Conservation (phyloP, 805 yeast genomes). For the Brettanomyces naardenensis region DNA sequence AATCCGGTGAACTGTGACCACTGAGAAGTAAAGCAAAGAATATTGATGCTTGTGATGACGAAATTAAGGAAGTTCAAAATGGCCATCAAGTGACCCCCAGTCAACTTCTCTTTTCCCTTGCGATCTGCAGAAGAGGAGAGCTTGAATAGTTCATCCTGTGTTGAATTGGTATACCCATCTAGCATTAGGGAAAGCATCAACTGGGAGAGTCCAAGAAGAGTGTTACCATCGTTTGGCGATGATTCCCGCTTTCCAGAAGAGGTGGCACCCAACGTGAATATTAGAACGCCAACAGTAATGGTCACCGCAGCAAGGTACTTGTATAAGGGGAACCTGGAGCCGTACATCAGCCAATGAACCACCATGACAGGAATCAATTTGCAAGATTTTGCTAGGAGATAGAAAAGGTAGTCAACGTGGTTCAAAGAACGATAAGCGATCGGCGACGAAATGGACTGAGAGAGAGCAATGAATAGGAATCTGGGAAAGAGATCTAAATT, state of each 20-base stretch:
- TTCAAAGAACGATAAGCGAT: slow-evolving; percentile 69
- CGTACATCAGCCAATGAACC: slow-evolving; percentile 65
- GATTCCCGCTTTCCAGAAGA: background rate
- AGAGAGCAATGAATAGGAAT: slow-evolving; percentile 49
- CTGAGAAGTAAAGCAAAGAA: slow-evolving; percentile 41
- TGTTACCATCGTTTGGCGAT: slow-evolving; percentile 32
- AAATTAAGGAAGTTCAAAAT: slow-evolving; percentile 42
- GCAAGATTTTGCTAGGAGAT: slow-evolving; percentile 84
- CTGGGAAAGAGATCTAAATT: slow-evolving; percentile 21
- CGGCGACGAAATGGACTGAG: slow-evolving; percentile 80
- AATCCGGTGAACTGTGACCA: slow-evolving; percentile 41
- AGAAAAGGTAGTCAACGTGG: slow-evolving; percentile 82
- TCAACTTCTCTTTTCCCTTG: slow-evolving; percentile 30
- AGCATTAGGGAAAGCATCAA: slow-evolving; percentile 58
- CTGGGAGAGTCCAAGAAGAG: slow-evolving; percentile 50
- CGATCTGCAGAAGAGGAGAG: slow-evolving; percentile 16
- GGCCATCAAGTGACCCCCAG: slow-evolving; percentile 88
- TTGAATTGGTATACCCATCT: slow-evolving; percentile 89
- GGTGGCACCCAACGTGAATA: slow-evolving; percentile 56
- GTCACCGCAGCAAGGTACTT: slow-evolving; percentile 70
- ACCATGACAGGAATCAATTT: slow-evolving; percentile 92
- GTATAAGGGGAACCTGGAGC: slow-evolving; percentile 61
- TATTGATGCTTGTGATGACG: slow-evolving; percentile 41
- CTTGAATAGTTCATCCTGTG: slow-evolving; percentile 80
- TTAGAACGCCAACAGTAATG: slow-evolving; percentile 78